Percentiles rank a stretch among this genome's conserved stretches.
These are phyloP conservation scores for Alternaria incomplexa DNA, from an alignment of 2,329 filamentous ascomycete species.

Conservation along the genomic window DNA sequence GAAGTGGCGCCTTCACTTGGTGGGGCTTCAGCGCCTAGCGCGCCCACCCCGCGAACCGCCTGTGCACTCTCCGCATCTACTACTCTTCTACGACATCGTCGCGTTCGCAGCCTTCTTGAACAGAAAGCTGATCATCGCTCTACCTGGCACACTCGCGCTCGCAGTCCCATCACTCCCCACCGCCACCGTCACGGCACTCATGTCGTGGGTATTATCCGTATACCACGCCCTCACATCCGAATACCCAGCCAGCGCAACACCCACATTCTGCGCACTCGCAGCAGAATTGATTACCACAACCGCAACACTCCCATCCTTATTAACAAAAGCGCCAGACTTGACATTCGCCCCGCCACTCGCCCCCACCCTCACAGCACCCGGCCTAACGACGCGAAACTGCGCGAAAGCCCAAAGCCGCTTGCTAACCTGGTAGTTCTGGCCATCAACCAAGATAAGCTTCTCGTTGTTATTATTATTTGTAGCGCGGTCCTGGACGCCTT, in stretches of 20 bases:
- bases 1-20: background rate
- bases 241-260: conserved; percentile 15
- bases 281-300: conserved; percentile 37
- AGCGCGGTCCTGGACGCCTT: conserved; percentile 52
- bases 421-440: conserved; percentile 41
- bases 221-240: conserved; percentile 28
- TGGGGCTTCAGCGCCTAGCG: background rate
- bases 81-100: background rate
- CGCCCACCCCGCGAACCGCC: background rate
- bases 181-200: conserved; percentile 9
- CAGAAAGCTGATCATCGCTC: conserved; percentile 39
- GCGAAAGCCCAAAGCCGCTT: conserved; percentile 53
- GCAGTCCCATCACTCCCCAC: conserved; percentile 29
- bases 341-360: conserved; percentile 37
- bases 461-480: conserved; percentile 46
- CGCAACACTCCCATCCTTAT: conserved; percentile 36
- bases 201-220: conserved; percentile 32
- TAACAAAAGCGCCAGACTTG: conserved; percentile 42
- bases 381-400: conserved; percentile 49
- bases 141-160: conserved; percentile 29
- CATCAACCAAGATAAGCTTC: conserved; percentile 45
- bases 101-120: conserved; percentile 7
- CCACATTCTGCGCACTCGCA: conserved; percentile 24
- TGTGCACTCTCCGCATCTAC: background rate
- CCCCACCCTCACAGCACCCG: conserved; percentile 47